phyloP scores from a whole-genome alignment of 352 stramenopile species.

The Halophytophthora polymorphica region DNA sequence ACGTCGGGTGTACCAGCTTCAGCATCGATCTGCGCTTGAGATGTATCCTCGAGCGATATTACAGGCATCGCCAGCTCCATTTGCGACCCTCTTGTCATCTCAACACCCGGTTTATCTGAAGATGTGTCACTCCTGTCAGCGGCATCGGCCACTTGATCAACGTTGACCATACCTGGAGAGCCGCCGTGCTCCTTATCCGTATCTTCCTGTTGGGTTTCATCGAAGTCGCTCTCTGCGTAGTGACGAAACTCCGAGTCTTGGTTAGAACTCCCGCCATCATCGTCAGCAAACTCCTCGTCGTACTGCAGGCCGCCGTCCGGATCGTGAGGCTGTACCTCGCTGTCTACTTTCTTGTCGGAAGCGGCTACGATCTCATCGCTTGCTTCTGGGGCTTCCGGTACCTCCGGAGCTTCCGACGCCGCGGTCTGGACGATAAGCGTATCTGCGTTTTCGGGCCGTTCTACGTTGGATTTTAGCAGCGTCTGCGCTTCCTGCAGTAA shows the following conservation, averaged over 20 bases:
- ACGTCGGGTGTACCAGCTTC: no score
- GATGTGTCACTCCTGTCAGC: no score
- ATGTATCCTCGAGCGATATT: no score
- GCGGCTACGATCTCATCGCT: not conserved
- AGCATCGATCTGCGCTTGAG: no score
- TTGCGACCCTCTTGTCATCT: no score
- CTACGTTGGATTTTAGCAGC: slow-evolving; percentile 27
- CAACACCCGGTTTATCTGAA: no score
- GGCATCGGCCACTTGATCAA: no score
- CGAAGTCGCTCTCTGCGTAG: not conserved
- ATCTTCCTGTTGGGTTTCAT: slow-evolving; percentile 1
- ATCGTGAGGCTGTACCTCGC: not conserved
- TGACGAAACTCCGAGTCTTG: slow-evolving; percentile 1
- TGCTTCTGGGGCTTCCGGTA: not conserved
- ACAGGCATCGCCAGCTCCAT: no score
- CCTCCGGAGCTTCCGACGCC: no score
- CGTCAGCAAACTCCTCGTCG: slow-evolving; percentile 20
- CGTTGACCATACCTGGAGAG: no score
- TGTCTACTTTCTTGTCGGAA: not conserved
- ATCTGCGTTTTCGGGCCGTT: slow-evolving; percentile 1
- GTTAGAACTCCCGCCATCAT: not conserved
- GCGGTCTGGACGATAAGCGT: not conserved
- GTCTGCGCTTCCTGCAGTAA: slow-evolving; percentile 38
- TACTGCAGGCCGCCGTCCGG: slow-evolving; percentile 3
- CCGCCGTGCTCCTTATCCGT: no score